Base-by-base conservation (phyloP, 495 filamentous ascomycete genomes). In the Penicillium bovifimosum region DNA sequence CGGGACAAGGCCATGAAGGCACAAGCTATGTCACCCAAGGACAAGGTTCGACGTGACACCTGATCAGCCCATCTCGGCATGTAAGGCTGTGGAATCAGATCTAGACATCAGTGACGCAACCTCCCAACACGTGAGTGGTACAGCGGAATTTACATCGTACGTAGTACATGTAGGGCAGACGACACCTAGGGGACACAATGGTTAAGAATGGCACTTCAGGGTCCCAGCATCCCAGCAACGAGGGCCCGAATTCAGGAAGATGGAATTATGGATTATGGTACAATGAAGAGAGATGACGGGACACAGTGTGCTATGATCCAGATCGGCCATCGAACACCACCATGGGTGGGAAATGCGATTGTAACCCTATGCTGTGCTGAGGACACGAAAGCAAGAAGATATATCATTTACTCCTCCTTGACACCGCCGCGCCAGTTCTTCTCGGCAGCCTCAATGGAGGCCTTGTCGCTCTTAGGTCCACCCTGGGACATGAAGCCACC, bases 401-500 rank as follows among this genome's bases (percentile, higher is more conserved):
- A n/a, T 34, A 32, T 47, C 27, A 58, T 75, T 67, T 90, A 95
- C 76, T 95, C 90, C 73, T 95, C 90, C 81, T 95, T 95, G 59
- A 81, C 86, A 68, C 90, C 90, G 48, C 90, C 90, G 41, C 86
- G 83, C 59, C 86, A 89, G 58, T 87, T 84, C 73, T 86, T 86
- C 80, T 95, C 90, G 24, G 90, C 90, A 29, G 79, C 80, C 76
- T 90, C 88, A 51, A 98, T 82, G 56, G 88, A 86, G 77, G 95
- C 96, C 87, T 96, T 96, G 71, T 98, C 93, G 69, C 86, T 91
- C 78, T 93, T 91, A 59, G 86, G 77, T 50, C 87, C 80, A 26
- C 82, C 86, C 61, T 78, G 75, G 58, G 79, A 79, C 87, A 95
- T 87, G 63, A 96, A 79, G 34, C 92, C 91, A 53, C 81, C 84